Evolutionary conservation across 1,284 basidiomycete genomes (phyloP), one percentile per base, ranked within the genome.

Genomic region (Anthracocystis walkeri): DNA sequence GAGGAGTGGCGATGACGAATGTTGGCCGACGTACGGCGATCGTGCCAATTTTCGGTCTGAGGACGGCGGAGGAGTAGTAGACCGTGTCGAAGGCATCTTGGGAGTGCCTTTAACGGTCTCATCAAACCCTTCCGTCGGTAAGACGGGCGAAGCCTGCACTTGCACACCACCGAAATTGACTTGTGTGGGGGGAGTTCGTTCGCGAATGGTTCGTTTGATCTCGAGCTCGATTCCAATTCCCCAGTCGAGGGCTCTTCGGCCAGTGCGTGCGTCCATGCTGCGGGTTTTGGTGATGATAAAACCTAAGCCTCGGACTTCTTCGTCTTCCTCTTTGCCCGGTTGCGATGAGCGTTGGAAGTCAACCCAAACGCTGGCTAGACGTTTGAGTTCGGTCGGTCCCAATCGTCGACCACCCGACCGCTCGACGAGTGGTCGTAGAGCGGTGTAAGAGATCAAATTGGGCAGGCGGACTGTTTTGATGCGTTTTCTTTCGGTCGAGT

Each of bases 341-440:
- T 20, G 23, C 12, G 46, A 25, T 12, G 49, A 33, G 45, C 54
- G 38, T 18, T 66, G 65, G 63, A 74, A 77, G 41, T 69, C 65
- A 29, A 65, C 29, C 82, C 82, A 84, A 10, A 84, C 49, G 48
- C 70, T 77, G 0, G 78, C 76, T 7, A 84, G 57, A 2, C 78
- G 72, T 7, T 61, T 49, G 20, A 84, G 67, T 25, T 83, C 80
- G 6, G 64, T 64, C 0, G 69, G 70, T 1, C 70, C 69, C 0
- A 84, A 53, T 1, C 72, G 56, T 7, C 81, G 75, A 14, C 80
- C 80, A 7, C 72, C 70, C 0, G 80, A 70, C 2, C 77, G 65
- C 60, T 84, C 82, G 11, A 84, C 81, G 40, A 81, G 69, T 5
- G 81, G 81, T 0, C 77, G 74, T 16, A 84, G 70, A 4, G 70